phyloP scores from a whole-genome alignment of 2,329 filamentous ascomycete species.

The Fusarium tupiense region DNA sequence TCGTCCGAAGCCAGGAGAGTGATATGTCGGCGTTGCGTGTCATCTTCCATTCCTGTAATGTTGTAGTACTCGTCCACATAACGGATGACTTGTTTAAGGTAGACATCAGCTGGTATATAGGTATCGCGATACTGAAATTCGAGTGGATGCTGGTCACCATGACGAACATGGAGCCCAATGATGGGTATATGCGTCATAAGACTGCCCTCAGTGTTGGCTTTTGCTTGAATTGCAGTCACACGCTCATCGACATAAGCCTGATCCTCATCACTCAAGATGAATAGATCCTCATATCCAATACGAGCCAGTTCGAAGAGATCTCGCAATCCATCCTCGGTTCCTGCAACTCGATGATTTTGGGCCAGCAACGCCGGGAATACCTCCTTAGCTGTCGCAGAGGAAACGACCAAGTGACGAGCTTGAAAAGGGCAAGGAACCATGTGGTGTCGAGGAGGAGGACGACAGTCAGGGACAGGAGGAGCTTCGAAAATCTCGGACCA shows the following conservation, averaged over 20 bases:
- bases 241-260: constrained; percentile 70
- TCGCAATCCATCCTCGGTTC: constrained; percentile 46
- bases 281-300: constrained; percentile 77
- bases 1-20: constrained; percentile 82
- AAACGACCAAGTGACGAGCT: constrained; percentile 79
- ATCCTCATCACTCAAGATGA: constrained; percentile 74
- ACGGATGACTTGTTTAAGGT: constrained; percentile 67
- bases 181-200: constrained; percentile 50
- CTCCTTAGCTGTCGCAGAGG: constrained; percentile 71
- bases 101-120: constrained; percentile 79
- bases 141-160: constrained; percentile 80
- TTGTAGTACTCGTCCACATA: constrained; percentile 63
- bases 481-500: constrained; percentile 78
- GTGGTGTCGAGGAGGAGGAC: constrained; percentile 76
- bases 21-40: constrained; percentile 56
- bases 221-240: constrained; percentile 63
- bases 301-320: constrained; percentile 75
- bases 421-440: constrained; percentile 83
- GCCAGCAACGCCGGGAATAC: constrained; percentile 68
- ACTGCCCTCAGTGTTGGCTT: constrained; percentile 53
- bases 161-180: constrained; percentile 81
- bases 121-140: constrained; percentile 81
- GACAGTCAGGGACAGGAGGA: constrained; percentile 72
- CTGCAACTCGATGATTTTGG: constrained; percentile 43
- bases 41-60: constrained; percentile 49